These are phyloP conservation scores for Canavalia ensiformis DNA, from an alignment of 306 rosid genomes.

Conservation along the genomic window DNA sequence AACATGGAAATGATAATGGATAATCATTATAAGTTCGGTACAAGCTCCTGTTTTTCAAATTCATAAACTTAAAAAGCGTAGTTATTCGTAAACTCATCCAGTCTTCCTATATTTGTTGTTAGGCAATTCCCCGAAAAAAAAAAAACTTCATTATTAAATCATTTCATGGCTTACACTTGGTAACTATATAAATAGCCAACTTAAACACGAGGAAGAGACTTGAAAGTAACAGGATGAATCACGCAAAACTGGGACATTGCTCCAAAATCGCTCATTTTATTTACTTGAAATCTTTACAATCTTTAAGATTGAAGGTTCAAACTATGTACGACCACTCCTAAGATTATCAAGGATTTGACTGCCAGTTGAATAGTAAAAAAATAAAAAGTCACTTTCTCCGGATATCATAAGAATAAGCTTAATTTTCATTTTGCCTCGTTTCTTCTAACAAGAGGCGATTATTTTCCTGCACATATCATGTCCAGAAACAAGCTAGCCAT, in stretches of 20 bases:
- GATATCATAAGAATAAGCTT: slow-evolving; percentile 20
- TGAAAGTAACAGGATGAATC: not conserved
- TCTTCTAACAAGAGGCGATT: slow-evolving; percentile 38
- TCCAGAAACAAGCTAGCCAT: slow-evolving; percentile 44
- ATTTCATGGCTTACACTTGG: not conserved
- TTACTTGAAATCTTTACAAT: slow-evolving; percentile 26
- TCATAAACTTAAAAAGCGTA: too few relatives aligned
- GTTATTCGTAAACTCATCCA: not conserved
- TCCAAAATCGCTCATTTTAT: slow-evolving; percentile 37
- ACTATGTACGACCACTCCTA: not conserved
- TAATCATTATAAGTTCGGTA: not conserved
- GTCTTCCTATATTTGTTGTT: too few relatives aligned
- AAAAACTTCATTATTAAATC: not conserved
- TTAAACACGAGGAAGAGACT: not conserved
- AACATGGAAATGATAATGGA: not conserved
- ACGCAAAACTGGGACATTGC: not conserved
- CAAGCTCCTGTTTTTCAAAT: not conserved
- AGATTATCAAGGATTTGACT: slow-evolving; percentile 30
- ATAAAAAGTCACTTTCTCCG: not conserved
- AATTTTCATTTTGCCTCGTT: slow-evolving; percentile 42
- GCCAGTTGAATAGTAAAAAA: slow-evolving; percentile 2
- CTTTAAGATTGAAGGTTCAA: not conserved
- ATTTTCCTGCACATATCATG: slow-evolving; percentile 58
- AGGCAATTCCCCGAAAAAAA: not conserved
- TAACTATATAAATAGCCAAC: not conserved